phyloP scores from a whole-genome alignment of 805 yeast species.

The Nakazawaea holstii region DNA sequence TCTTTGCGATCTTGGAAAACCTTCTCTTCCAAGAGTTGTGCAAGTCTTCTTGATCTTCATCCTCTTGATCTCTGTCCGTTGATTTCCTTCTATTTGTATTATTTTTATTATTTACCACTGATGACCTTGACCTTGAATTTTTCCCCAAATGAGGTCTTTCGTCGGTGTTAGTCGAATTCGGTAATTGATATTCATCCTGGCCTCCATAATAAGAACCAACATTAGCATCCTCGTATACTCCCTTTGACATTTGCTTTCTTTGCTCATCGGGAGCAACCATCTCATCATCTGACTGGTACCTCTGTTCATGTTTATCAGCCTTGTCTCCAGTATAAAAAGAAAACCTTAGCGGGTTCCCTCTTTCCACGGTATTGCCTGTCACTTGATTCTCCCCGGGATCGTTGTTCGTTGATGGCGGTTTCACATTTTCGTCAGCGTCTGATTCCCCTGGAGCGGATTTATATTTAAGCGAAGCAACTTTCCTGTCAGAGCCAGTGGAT shows the following conservation, averaged over 20 bases:
- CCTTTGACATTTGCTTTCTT: neutral
- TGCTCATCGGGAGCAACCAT: neutral
- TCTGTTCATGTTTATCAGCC: constrained; percentile 5
- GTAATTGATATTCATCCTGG: too few species aligned
- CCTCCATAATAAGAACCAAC: neutral
- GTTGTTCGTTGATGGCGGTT: neutral
- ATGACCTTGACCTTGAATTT: too few species aligned
- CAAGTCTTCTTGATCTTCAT: neutral
- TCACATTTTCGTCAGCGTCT: neutral
- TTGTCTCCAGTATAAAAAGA: neutral
- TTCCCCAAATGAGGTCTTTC: too few species aligned
- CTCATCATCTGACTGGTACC: neutral
- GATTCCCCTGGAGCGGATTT: neutral
- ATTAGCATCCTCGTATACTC: neutral
- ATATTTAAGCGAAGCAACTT: too few species aligned
- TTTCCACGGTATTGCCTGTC: neutral
- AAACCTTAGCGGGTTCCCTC: neutral
- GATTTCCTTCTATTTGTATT: too few species aligned
- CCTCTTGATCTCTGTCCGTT: neutral
- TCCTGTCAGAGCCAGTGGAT: neutral
- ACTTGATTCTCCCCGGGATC: neutral
- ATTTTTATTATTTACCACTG: too few species aligned
- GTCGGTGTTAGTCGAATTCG: too few species aligned
- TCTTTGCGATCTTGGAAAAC: constrained; percentile 3
- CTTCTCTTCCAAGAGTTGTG: constrained; percentile 5